A percentile compares a stretch with the other conserved stretches of the same genome.
Conservation (phyloP, 2,329 filamentous ascomycete genomes). For the Xylogone sp. region DNA sequence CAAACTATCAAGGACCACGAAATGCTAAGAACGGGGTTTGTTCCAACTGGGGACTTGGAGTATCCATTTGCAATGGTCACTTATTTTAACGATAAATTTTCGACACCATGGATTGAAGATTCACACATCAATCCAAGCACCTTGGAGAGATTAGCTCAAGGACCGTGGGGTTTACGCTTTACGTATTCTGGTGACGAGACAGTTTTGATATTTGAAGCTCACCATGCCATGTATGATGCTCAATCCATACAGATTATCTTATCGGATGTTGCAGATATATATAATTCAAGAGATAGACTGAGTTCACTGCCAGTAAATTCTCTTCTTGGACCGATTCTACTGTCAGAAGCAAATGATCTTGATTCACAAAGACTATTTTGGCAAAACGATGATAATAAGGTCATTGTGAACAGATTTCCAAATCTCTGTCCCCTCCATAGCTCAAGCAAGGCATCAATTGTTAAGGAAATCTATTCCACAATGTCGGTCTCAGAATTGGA, state of each 20-base stretch:
- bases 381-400: constrained; percentile 47
- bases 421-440: constrained; percentile 61
- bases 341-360: constrained; percentile 24
- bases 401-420: constrained; percentile 69
- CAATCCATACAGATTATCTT: constrained; percentile 66
- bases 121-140: constrained; percentile 10
- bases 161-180: constrained; percentile 25
- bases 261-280: constrained; percentile 46
- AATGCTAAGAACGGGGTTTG: constrained; percentile 75
- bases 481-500: constrained; percentile 47
- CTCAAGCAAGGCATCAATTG: constrained; percentile 30
- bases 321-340: constrained; percentile 41
- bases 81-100: constrained; percentile 35
- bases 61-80: constrained; percentile 73
- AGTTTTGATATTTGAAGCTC: constrained; percentile 31
- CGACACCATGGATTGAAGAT: constrained; percentile 36
- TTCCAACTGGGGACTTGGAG: constrained; percentile 53
- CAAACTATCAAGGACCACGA: constrained; percentile 51
- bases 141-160: constrained; percentile 10
- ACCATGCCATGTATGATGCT: constrained; percentile 87
- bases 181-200: constrained; percentile 2
- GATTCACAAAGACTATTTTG: constrained; percentile 54
- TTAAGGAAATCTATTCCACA: constrained; percentile 33
- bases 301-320: constrained; percentile 33
- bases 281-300: constrained; percentile 26